These are phyloP conservation scores for Auriculariales sp. DNA, from an alignment of 768 basidiomycete genomes.

Conservation along the genomic window DNA sequence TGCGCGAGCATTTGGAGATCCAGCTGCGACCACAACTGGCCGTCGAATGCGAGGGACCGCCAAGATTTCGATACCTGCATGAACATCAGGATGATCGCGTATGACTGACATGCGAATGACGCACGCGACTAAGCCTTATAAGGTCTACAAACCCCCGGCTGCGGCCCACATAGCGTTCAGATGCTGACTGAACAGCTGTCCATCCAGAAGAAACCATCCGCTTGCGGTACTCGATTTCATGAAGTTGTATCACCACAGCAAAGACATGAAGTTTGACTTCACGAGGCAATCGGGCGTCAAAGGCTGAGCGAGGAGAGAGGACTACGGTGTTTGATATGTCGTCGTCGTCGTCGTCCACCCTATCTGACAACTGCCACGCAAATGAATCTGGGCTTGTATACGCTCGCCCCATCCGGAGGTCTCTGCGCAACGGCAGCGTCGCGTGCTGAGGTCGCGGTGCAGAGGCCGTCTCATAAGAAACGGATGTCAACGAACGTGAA, in stretches of 20 bases:
- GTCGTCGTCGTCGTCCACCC: conserved; percentile 10
- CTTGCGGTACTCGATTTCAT: conserved; percentile 43
- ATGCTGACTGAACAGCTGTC: conserved; percentile 46
- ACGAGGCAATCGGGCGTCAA: conserved; percentile 55
- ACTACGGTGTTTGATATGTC: background rate
- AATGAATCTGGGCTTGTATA: conserved; percentile 19
- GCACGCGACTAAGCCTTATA: conserved; percentile 64
- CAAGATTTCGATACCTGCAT: conserved; percentile 62
- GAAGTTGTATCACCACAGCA: conserved; percentile 34
- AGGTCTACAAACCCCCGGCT: conserved; percentile 65
- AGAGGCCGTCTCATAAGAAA: background rate
- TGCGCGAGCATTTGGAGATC: conserved; percentile 50
- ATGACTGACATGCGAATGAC: conserved; percentile 12
- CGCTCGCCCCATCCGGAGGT: conserved; percentile 8
- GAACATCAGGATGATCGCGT: conserved; percentile 1
- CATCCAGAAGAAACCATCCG: conserved; percentile 33
- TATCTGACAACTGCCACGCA: conserved; percentile 30
- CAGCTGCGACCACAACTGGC: conserved; percentile 67
- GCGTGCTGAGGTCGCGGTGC: background rate
- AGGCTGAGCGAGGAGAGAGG: conserved; percentile 15
- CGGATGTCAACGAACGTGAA: background rate
- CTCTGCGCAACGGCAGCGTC: conserved; percentile 20
- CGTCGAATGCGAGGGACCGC: conserved; percentile 65
- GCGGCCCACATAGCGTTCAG: conserved; percentile 59
- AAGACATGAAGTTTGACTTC: conserved; percentile 57